Evolutionary conservation across 2,329 filamentous ascomycete species (phyloP), one percentile per base, ranked within the genome.

Genomic region (Colletotrichum horii): DNA sequence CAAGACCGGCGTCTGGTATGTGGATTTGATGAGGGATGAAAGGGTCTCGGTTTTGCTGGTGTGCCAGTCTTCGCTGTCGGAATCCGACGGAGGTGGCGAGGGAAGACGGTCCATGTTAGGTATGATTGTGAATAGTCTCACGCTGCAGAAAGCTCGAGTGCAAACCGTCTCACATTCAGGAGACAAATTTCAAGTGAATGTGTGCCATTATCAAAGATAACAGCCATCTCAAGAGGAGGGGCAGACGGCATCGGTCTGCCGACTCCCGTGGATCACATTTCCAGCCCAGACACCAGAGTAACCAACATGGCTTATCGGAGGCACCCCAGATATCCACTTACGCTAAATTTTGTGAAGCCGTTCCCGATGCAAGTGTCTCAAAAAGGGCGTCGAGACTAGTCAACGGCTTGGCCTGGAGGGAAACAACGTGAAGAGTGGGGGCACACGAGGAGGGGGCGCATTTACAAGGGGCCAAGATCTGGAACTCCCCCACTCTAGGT

Each of bases 1-100:
- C 78, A 74, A 80, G 80, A 62, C 85, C 80, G 79, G 83, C 36
- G 76, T 81, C 77, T 24, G 85, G 82, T 79, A 83, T 78, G 83
- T 81, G 24, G 79, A 80, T 69, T 64, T 64, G 60, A 64, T 26
- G 0, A 64, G 28, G 3, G 60, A 64, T 34, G 60, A n/a, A 26
- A 64, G 60, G 32, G 60, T 61, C 28, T 34, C 58, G 28, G 28
- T 32, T 61, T 15, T 30, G 26, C 12, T 34, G 19, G 11, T 61
- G 58, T 30, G 28, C 43, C 43, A 52, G 6, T n/a, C 28, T 6
- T 43, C 30, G 38, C 19, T 66, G 8, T 32, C 58, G 28, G 24
- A 30, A 1, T 61, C 58, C 12, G 58, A 61, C 11, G 28, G 58
- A 14, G 58, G 58, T 16, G 58, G 58, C 8, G 58, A 61, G 4